Evolutionary conservation across 768 basidiomycete genomes (phyloP).

Genomic region (Rhodotorula taiwanensis): DNA sequence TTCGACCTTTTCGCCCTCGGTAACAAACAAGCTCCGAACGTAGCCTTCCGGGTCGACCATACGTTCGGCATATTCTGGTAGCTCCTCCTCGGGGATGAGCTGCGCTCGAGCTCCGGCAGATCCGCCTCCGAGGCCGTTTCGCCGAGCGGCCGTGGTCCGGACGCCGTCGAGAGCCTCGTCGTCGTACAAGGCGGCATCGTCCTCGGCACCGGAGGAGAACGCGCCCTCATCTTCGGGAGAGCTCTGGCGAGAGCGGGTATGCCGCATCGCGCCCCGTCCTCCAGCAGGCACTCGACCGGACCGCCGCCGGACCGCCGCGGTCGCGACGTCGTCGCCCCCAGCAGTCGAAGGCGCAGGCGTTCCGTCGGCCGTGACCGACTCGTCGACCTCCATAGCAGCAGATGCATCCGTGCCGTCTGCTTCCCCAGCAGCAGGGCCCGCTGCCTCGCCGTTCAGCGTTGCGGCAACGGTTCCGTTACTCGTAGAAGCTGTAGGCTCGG

Average conservation of each 20-base stretch:
- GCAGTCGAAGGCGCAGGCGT: not conserved
- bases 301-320: not conserved
- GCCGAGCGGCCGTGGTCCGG: not conserved
- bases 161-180: not conserved
- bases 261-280: not conserved
- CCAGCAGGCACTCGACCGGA: conserved; percentile 5
- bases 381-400: not conserved
- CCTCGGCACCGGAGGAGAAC: not conserved
- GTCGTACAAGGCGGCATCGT: not conserved
- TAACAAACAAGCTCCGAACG: conserved; percentile 27
- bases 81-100: conserved; percentile 12
- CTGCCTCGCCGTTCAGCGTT: too few species aligned
- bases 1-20: conserved; percentile 21
- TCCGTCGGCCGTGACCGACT: not conserved
- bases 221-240: conserved; percentile 7
- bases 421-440: too few species aligned
- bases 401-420: not conserved
- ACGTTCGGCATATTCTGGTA: conserved; percentile 29
- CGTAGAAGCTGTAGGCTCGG: too few species aligned
- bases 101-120: not conserved
- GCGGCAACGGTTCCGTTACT: too few species aligned
- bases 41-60: conserved; percentile 33
- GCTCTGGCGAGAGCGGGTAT: conserved; percentile 11
- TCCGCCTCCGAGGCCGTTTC: not conserved
- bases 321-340: not conserved